Percentiles rank a stretch among this genome's conserved stretches.
phyloP scores from a whole-genome alignment of 129 eudicot genomes.

The Flaveria brownii region DNA sequence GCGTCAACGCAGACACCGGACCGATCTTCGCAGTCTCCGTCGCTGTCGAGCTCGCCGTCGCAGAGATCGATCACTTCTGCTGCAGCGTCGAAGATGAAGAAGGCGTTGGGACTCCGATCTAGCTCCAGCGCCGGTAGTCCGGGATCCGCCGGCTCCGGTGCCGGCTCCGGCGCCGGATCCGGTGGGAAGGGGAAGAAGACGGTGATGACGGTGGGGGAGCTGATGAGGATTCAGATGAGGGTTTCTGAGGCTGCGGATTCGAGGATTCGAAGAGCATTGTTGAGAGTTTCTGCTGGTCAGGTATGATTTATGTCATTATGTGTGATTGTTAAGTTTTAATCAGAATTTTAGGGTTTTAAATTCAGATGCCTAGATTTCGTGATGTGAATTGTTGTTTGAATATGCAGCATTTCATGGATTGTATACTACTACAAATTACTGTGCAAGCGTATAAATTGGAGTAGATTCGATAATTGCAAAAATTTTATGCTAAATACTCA shows the following conservation, averaged over 20 bases:
- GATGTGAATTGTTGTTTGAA: slow-evolving; percentile 24
- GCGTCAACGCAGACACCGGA: slow-evolving; percentile 26
- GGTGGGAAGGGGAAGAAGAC: slow-evolving; percentile 44
- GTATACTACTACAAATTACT: neutral
- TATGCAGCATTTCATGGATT: neutral
- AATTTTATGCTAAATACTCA: slow-evolving; percentile 18
- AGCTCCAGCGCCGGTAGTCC: slow-evolving; percentile 52
- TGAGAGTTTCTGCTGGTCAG: slow-evolving; percentile 96
- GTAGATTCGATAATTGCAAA: neutral
- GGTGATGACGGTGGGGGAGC: slow-evolving; percentile 81
- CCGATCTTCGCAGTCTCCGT: slow-evolving; percentile 39
- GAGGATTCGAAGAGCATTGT: slow-evolving; percentile 75
- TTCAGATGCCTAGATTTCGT: slow-evolving; percentile 29
- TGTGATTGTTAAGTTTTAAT: neutral
- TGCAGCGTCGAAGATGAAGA: slow-evolving; percentile 94
- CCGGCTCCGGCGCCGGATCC: slow-evolving; percentile 29
- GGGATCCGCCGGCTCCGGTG: slow-evolving; percentile 34
- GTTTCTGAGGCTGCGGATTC: slow-evolving; percentile 77
- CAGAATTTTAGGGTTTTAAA: neutral
- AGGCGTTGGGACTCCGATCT: slow-evolving; percentile 95
- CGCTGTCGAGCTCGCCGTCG: slow-evolving; percentile 47
- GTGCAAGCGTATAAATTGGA: slow-evolving; percentile 3
- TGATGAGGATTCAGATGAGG: slow-evolving; percentile 92
- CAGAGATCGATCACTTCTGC: slow-evolving; percentile 85
- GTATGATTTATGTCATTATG: slow-evolving; percentile 39